These are phyloP conservation scores for Leccinellum luteum DNA, from an alignment of 768 basidiomycete genomes.

Conservation along the genomic window DNA sequence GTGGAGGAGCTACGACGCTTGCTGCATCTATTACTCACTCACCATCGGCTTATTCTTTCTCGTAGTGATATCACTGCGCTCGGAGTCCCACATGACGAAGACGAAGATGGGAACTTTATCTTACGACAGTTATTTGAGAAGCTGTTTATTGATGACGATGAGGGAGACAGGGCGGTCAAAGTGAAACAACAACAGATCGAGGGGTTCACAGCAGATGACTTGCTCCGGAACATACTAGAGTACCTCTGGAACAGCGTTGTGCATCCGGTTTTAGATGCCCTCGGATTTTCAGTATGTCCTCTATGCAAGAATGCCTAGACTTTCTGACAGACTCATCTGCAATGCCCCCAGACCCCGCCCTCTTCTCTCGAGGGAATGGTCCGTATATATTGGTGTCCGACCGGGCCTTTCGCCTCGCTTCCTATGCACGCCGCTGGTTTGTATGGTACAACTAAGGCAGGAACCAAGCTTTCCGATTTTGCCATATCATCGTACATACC, in stretches of 20 bases:
- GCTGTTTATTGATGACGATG: not conserved
- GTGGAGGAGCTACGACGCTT: not conserved
- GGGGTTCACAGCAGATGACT: not conserved
- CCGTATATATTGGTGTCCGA: not conserved
- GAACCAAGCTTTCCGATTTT: not conserved
- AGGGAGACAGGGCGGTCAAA: not conserved
- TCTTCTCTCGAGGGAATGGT: not conserved
- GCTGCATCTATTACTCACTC: not conserved
- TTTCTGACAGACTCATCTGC: not conserved
- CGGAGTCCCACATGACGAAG: not conserved
- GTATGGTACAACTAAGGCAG: not conserved
- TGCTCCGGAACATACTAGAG: not conserved
- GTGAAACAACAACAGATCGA: not conserved
- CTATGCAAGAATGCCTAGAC: not conserved
- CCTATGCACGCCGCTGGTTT: not conserved
- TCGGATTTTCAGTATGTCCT: not conserved
- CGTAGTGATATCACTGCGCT: not conserved
- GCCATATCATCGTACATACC: not conserved
- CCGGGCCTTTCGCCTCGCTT: not conserved
- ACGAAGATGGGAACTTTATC: not conserved
- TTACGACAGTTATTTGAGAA: not conserved
- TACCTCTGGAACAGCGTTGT: not conserved
- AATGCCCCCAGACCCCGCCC: not conserved
- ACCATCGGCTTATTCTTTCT: not conserved
- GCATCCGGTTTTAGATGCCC: not conserved